Conservation (phyloP, 441 rosid species). For the Lepidium campestre region DNA sequence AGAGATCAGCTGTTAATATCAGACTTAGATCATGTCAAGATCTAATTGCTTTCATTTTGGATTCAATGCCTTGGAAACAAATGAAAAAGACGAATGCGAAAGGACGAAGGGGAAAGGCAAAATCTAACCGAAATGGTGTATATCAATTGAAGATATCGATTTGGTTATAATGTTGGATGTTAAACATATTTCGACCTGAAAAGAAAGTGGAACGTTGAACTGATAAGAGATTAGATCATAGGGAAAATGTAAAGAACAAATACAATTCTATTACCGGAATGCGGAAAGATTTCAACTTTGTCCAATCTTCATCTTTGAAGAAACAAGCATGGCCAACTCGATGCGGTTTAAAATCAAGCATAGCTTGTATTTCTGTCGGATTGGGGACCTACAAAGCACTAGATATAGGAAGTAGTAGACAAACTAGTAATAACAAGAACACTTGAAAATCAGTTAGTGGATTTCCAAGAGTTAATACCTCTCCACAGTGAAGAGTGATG, state of each 20-base stretch:
- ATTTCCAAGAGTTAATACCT: constrained; percentile 45
- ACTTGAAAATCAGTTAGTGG: not conserved
- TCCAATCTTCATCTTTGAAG: constrained; percentile 60
- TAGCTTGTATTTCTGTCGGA: constrained; percentile 65
- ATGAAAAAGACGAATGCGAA: not conserved
- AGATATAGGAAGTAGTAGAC: constrained; percentile 37
- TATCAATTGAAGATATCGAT: constrained; percentile 67
- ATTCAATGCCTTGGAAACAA: not conserved
- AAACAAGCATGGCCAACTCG: constrained; percentile 89
- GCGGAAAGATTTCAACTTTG: constrained; percentile 48
- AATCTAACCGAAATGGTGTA: constrained; percentile 82
- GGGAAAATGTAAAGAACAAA: not conserved
- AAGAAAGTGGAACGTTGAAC: not conserved
- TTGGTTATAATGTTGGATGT: constrained; percentile 86
- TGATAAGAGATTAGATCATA: not conserved
- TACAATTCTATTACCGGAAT: constrained; percentile 49
- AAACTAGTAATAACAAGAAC: not conserved
- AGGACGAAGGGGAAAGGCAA: not conserved
- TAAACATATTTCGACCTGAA: constrained; percentile 94
- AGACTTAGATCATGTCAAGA: not conserved
- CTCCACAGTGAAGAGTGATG: constrained; percentile 94
- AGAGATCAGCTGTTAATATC: constrained; percentile 57
- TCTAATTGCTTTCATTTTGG: not conserved
- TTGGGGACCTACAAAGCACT: constrained; percentile 85
- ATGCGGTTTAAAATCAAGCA: constrained; percentile 83